Base-by-base conservation (phyloP, 768 basidiomycete species). In the Tricholoma hemisulphureum region DNA sequence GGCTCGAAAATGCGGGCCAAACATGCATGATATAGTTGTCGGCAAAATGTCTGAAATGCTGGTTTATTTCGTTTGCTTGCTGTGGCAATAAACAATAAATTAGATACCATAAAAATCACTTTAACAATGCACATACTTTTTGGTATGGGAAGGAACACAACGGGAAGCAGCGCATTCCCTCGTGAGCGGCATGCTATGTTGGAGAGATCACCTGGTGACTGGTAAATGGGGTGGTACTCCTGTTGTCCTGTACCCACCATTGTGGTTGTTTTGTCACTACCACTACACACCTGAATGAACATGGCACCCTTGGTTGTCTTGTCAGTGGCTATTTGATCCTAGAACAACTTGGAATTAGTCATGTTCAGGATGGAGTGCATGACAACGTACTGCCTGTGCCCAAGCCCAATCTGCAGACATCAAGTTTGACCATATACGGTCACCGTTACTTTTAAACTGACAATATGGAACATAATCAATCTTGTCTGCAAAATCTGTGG, bases 261-360 rank as follows among this genome's bases (percentile, higher is more conserved):
- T 3, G 70, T 68, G 1, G 69, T 71, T 0, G 69, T 72, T 52
- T 72, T 72, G 54, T 72, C 66, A 52, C 64, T 69, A 0, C 69
- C 68, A 14, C 64, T 46, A 43, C 69, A 63, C 10, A 71, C 54
- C 1, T 65, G 65, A 23, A 61, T 58, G 34, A 59, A 64, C 18
- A 57, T 61, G 2, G 54, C 53, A 3, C 67, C 60, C 32, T 57
- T 45, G 6, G 56, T 61, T 14, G 21, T 29, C 2, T 61, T 58
- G 58, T 62, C 55, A 24, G 37, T 54, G 21, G 56, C 45, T 34
- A 61, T 56, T 11, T 48, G 57, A 26, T 59, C 52, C 65, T 72
- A 43, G 31, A 52, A 35, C 14, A 35, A 35, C 34, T 35, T 16
- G 14, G 34, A n/a, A 35, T 35, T 14, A 35, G 34, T 35, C 14